Conservation (phyloP, 495 filamentous ascomycete species). For the Durotheca rogersii region DNA sequence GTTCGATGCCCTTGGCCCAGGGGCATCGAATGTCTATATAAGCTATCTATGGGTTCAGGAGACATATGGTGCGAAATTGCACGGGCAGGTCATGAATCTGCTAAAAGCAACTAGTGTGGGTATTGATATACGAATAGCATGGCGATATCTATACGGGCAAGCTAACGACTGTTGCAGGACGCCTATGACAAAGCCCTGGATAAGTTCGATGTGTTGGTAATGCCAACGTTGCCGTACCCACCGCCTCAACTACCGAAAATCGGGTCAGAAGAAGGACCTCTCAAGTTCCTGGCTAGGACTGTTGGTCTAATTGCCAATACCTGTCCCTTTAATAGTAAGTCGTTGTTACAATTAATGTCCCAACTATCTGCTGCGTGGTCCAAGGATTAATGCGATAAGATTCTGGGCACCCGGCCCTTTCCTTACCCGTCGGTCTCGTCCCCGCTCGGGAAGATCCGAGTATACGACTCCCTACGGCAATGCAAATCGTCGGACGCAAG, state of each 20-base stretch:
- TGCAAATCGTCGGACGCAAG: conserved; percentile 59
- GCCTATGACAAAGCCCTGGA: conserved; percentile 47
- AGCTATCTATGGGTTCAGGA: conserved; percentile 36
- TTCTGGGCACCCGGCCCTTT: conserved; percentile 59
- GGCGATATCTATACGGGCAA: not conserved
- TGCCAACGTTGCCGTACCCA: conserved; percentile 44
- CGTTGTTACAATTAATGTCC: not conserved
- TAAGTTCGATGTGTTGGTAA: conserved; percentile 49
- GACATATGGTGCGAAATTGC: conserved; percentile 31
- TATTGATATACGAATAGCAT: not conserved
- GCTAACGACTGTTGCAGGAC: conserved; percentile 29
- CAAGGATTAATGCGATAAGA: conserved; percentile 18
- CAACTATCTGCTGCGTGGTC: not conserved
- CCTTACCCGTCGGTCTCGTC: conserved; percentile 55
- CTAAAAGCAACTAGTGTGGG: conserved; percentile 26
- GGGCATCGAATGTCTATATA: conserved; percentile 37
- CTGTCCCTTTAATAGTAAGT: conserved; percentile 50
- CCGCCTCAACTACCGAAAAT: conserved; percentile 28
- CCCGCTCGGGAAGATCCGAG: conserved; percentile 43
- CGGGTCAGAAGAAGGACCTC: conserved; percentile 30
- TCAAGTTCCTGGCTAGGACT: conserved; percentile 44
- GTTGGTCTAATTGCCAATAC: conserved; percentile 56
- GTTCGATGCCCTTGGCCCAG: conserved; percentile 40
- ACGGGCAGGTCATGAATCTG: conserved; percentile 37
- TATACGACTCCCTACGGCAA: conserved; percentile 55